Conservation (phyloP, 2,329 filamentous ascomycete species). For the Aureobasidium zeae region DNA sequence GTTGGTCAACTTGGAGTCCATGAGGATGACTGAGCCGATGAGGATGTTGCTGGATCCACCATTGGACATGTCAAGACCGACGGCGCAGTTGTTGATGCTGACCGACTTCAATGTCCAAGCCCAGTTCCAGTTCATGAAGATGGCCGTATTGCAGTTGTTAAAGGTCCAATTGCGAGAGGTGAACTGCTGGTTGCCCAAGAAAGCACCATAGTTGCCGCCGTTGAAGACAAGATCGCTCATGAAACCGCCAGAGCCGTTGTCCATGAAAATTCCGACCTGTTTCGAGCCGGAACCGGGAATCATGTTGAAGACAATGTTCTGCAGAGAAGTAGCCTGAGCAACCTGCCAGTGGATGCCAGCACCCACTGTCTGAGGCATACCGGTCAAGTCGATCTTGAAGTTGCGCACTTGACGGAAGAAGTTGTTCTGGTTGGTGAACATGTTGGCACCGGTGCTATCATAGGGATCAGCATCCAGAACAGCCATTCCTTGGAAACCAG, state of each 20-base stretch:
- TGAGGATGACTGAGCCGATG: slow-evolving; percentile 74
- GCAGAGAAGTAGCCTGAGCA: slow-evolving; percentile 49
- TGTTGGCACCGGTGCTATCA: slow-evolving; percentile 43
- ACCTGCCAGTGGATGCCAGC: slow-evolving; percentile 46
- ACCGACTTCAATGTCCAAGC: slow-evolving; percentile 41
- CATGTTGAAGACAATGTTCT: slow-evolving; percentile 55
- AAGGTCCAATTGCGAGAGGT: slow-evolving; percentile 43
- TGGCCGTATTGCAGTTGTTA: slow-evolving; percentile 40
- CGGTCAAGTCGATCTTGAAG: slow-evolving; percentile 41
- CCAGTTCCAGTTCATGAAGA: slow-evolving; percentile 49
- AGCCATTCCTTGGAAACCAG: slow-evolving; percentile 68
- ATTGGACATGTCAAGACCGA: slow-evolving; percentile 43
- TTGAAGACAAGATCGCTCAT: slow-evolving; percentile 51
- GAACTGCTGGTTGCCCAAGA: slow-evolving; percentile 57
- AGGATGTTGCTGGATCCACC: slow-evolving; percentile 48
- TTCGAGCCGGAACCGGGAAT: slow-evolving; percentile 36
- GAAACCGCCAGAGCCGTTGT: slow-evolving; percentile 53
- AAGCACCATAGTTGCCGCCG: slow-evolving; percentile 51
- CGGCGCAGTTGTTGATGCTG: slow-evolving; percentile 38
- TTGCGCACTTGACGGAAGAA: slow-evolving; percentile 49
- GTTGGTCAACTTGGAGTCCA: slow-evolving; percentile 71
- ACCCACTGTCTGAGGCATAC: slow-evolving; percentile 27
- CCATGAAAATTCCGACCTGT: slow-evolving; percentile 52
- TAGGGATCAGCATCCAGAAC: slow-evolving; percentile 88
- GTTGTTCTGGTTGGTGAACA: slow-evolving; percentile 38